phyloP scores from a whole-genome alignment of 2,329 filamentous ascomycete species.

The Celoporthe dispersa region DNA sequence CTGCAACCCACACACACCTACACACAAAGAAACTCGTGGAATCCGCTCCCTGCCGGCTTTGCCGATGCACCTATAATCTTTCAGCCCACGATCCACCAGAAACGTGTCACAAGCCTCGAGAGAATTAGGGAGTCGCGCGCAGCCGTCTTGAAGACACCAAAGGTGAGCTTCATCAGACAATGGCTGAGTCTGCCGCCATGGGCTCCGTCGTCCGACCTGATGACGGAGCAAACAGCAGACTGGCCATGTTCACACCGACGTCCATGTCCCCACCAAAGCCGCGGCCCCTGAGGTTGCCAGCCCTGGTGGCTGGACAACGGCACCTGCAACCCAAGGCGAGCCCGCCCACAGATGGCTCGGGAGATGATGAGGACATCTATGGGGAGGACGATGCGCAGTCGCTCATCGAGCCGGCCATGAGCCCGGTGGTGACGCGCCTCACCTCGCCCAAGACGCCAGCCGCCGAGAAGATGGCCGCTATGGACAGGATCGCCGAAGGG shows the following conservation, averaged over 20 bases:
- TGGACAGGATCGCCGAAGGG: constrained; percentile 48
- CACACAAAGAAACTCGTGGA: neutral
- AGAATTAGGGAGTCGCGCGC: neutral
- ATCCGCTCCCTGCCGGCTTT: constrained; percentile 19
- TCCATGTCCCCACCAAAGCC: constrained; percentile 10
- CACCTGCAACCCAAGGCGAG: constrained; percentile 4
- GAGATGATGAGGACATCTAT: constrained; percentile 45
- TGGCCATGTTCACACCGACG: neutral
- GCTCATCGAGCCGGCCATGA: constrained; percentile 63
- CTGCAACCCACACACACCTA: neutral
- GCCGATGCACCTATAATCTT: constrained; percentile 14
- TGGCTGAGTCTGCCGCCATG: constrained; percentile 5
- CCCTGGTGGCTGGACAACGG: constrained; percentile 5
- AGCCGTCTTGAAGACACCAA: neutral
- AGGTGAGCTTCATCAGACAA: neutral
- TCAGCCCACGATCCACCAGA: neutral
- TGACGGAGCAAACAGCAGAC: neutral
- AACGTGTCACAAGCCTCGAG: neutral
- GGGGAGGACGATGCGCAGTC: constrained; percentile 63
- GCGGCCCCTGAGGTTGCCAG: constrained; percentile 12
- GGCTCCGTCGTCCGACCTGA: neutral
- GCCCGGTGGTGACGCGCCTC: constrained; percentile 58
- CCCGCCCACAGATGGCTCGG: constrained; percentile 28
- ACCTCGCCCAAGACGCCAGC: constrained; percentile 60
- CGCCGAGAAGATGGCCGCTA: constrained; percentile 60